Conservation (phyloP, 2,329 filamentous ascomycete genomes). For the Didymella glomerata region DNA sequence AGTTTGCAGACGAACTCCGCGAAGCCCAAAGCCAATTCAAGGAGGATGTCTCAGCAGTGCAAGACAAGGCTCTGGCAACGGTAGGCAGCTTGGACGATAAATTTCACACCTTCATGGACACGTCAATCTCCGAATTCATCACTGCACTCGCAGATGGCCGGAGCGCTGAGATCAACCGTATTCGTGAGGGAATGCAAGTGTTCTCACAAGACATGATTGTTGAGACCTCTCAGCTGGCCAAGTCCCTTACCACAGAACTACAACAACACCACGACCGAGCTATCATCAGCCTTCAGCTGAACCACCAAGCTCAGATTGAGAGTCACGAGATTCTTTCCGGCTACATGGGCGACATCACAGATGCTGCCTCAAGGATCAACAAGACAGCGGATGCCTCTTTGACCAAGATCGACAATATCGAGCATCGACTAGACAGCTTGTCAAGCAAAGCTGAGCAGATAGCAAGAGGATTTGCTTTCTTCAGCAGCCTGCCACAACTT, state of each 20-base stretch:
- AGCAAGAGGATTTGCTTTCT: conserved; percentile 32
- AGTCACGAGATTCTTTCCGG: conserved; percentile 26
- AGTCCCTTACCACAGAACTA: conserved; percentile 26
- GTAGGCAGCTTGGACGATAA: conserved; percentile 29
- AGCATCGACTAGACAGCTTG: conserved; percentile 28
- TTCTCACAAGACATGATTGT: conserved; percentile 33
- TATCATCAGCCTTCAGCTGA: conserved; percentile 22
- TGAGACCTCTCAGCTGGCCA: conserved; percentile 30
- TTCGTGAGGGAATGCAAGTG: conserved; percentile 30
- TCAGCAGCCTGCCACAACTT: conserved; percentile 29
- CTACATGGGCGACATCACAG: conserved; percentile 25
- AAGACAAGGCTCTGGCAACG: conserved; percentile 33
- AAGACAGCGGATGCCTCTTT: conserved; percentile 25
- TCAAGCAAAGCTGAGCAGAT: conserved; percentile 35
- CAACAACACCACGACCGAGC: conserved; percentile 29
- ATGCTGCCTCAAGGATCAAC: conserved; percentile 26
- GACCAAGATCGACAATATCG: conserved; percentile 28
- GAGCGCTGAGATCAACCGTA: conserved; percentile 25
- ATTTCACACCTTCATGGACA: conserved; percentile 33
- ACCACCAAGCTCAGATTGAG: conserved; percentile 32
- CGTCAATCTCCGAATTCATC: conserved; percentile 31
- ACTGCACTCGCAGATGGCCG: conserved; percentile 29
- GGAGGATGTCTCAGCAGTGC: conserved; percentile 28
- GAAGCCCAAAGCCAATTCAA: conserved; percentile 31
- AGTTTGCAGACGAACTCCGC: conserved; percentile 33